Conservation (phyloP, 2,329 filamentous ascomycete genomes). For the Hymenoscyphus infarciens region DNA sequence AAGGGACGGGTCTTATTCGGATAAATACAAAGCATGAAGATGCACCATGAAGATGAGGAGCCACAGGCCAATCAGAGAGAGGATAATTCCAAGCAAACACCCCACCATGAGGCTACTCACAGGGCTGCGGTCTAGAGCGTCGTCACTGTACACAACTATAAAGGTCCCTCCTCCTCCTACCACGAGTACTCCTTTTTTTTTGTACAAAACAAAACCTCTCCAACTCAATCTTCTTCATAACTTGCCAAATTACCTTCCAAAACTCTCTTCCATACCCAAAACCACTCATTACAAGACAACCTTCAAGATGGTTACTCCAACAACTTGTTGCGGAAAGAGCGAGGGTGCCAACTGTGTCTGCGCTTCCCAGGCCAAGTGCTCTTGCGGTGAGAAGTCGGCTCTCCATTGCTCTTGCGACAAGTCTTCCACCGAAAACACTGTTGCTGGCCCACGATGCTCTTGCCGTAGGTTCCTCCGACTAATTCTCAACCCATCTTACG, state of each 20-base stretch:
- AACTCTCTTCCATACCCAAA: not conserved
- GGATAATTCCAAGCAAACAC: slow-evolving; percentile 1
- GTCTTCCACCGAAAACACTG: slow-evolving; percentile 68
- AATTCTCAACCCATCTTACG: slow-evolving; percentile 30
- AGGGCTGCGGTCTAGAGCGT: not conserved
- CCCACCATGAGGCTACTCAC: slow-evolving; percentile 2
- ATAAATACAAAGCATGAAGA: not conserved
- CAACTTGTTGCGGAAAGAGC: slow-evolving; percentile 35
- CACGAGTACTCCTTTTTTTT: not conserved
- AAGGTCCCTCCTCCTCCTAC: not conserved
- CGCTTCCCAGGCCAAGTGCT: slow-evolving; percentile 71
- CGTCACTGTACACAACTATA: not conserved
- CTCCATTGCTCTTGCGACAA: slow-evolving; percentile 84
- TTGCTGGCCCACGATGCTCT: slow-evolving; percentile 72
- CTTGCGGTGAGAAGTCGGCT: slow-evolving; percentile 83
- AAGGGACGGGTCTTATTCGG: not conserved
- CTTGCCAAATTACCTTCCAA: not conserved
- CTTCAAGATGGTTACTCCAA: slow-evolving; percentile 30
- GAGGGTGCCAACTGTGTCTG: slow-evolving; percentile 31
- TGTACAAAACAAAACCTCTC: not conserved
- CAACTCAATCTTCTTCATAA: not conserved
- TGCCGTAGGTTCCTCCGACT: slow-evolving; percentile 52
- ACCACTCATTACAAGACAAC: not conserved
- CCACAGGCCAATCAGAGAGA: not conserved
- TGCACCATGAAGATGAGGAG: not conserved